These are phyloP conservation scores for Mortierella sp. DNA, from an alignment of 371 early-diverging fungal genomes.

Conservation along the genomic window DNA sequence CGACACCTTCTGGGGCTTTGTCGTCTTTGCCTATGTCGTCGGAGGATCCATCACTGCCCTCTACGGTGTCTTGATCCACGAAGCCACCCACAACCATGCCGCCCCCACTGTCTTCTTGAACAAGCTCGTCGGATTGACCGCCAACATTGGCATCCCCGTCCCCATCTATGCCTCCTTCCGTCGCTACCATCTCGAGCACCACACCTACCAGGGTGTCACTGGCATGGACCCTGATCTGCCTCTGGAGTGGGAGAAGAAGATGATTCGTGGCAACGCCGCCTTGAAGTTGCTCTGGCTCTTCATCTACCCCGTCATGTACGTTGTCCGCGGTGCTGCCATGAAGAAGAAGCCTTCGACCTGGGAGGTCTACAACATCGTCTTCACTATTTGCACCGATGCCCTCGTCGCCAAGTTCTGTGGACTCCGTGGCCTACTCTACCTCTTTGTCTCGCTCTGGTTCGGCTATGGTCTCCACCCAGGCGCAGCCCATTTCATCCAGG, in stretches of 20 bases:
- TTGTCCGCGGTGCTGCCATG: constrained; percentile 88
- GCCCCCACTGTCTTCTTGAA: constrained; percentile 78
- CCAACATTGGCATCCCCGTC: constrained; percentile 89
- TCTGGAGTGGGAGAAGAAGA: constrained; percentile 84
- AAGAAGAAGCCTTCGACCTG: constrained; percentile 80
- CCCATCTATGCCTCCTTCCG: constrained; percentile 90
- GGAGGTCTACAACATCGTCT: constrained; percentile 87
- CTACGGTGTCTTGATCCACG: constrained; percentile 91
- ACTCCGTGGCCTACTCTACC: constrained; percentile 77
- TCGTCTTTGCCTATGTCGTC: constrained; percentile 79
- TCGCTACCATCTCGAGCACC: constrained; percentile 97
- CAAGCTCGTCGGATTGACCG: constrained; percentile 84
- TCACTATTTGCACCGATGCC: constrained; percentile 72
- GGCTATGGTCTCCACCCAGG: constrained; percentile 96
- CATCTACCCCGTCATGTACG: constrained; percentile 93
- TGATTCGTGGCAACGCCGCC: constrained; percentile 84
- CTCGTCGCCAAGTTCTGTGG: constrained; percentile 76
- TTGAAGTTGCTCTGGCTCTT: constrained; percentile 86
- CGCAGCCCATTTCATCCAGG: constrained; percentile 98
- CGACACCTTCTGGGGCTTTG: constrained; percentile 73
- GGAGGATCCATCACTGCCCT: constrained; percentile 88
- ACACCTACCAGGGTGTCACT: constrained; percentile 95
- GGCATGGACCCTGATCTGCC: constrained; percentile 98
- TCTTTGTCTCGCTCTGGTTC: constrained; percentile 85
- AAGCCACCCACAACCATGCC: constrained; percentile 90